Evolutionary conservation across 2,329 filamentous ascomycete species (phyloP), one percentile per base, ranked within the genome.

Genomic region (Cordyceps cateniannulata): DNA sequence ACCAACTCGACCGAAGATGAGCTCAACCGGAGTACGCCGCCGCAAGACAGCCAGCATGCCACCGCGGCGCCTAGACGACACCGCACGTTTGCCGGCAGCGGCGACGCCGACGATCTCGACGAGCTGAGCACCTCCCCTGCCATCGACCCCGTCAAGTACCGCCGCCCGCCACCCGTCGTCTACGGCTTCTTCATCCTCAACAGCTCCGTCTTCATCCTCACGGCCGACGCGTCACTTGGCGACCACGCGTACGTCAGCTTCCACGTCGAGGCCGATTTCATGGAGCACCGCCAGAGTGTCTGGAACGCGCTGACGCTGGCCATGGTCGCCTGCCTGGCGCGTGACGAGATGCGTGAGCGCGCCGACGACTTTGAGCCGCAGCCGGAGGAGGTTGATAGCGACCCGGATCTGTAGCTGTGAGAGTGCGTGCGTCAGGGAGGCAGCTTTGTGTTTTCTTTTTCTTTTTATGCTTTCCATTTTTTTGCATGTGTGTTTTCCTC

Each of bases 271-370:
- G 66, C 73, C 24, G 69, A 76, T 50, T 77, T 79, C 49, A 67
- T 70, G 56, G 71, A 77, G 48, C 67, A 67, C 12, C 67, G 71
- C 20, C 76, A 78, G 65, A 73, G 75, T 57, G 70, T 79, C 24
- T 79, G 77, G 77, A 78, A 79, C 63, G 77, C 75, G 2, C 64
- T 79, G 42, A 78, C 77, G 4, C 59, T 77, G 10, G 77, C 75
- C 9, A 69, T 76, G 24, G 71, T 71, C 12, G 70, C 72, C 2
- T 78, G 76, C 58, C 64, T 74, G 58, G 76, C 76, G 4, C 70
- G 76, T 16, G 75, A 78, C 52, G 72, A 76, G 58, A 66, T 77
- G 59, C 73, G 71, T 50, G 60, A 65, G 7, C 67, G 73, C 48
- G 53, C 65, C 22, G 67, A 66, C 2, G 72, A 77, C 62, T 78